phyloP scores from a whole-genome alignment of 2,329 filamentous ascomycete species.

The Aspergillus niger region DNA sequence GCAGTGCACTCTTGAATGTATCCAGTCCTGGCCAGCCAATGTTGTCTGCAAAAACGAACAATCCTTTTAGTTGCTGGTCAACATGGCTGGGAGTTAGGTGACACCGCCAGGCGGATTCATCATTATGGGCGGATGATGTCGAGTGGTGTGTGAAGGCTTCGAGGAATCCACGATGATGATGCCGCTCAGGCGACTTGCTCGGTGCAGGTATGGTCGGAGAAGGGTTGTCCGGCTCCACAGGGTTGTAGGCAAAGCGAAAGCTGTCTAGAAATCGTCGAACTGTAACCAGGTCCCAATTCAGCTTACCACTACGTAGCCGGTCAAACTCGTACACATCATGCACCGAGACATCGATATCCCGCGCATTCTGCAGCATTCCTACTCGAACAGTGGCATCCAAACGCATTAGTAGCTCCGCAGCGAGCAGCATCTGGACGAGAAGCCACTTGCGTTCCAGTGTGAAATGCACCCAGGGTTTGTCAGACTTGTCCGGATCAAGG shows the following conservation, averaged over 20 bases:
- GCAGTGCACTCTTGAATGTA: constrained; percentile 39
- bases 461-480: constrained; percentile 29
- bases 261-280: constrained; percentile 57
- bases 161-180: constrained; percentile 26
- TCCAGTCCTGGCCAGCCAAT: constrained; percentile 53
- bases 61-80: constrained; percentile 51
- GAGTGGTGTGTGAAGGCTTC: constrained; percentile 28
- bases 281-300: constrained; percentile 59
- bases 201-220: constrained; percentile 5
- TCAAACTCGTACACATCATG: constrained; percentile 51
- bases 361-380: constrained; percentile 43
- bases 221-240: constrained; percentile 12
- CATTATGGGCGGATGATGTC: constrained; percentile 13
- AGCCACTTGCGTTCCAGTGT: constrained; percentile 54
- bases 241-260: constrained; percentile 41
- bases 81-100: constrained; percentile 40
- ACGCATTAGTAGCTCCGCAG: constrained; percentile 57
- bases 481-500: constrained; percentile 17
- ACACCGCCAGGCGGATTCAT: constrained; percentile 37
- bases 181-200: constrained; percentile 12
- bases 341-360: constrained; percentile 43
- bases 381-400: constrained; percentile 51
- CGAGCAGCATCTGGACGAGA: constrained; percentile 56
- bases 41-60: constrained; percentile 53
- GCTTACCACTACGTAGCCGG: constrained; percentile 52